Base-by-base conservation (phyloP, 768 basidiomycete species). In the Pleurotus pulmonarius region DNA sequence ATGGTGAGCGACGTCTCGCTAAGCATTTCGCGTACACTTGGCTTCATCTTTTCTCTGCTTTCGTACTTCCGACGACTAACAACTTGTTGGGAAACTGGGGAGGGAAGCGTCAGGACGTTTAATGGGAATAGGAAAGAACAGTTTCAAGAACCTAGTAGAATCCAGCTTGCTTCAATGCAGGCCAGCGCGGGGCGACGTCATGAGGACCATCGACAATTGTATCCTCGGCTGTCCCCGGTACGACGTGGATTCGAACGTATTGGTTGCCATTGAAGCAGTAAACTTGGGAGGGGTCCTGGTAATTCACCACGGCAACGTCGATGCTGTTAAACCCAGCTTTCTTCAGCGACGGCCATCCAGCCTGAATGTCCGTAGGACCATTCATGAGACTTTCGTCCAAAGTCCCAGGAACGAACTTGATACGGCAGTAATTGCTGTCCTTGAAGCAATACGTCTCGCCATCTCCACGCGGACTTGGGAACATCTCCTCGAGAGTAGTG, bases 381-480 rank as follows among this genome's bases (percentile, higher is more conserved):
- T 40, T 15, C 9, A 41, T 18, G 34, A 53, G 24, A 24, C 38
- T 41, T 22, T 41, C 51, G 3, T 53, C 51, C 22, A 20, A 8
- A 2, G 16, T 41, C 5, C 51, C 51, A 34, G 51, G 39, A n/a
- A 24, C 13, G n/a, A 53, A 39, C 18, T 40, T 41, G 13, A 53
- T 24, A 20, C 13, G 37, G 8, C 37, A 39, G 9, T 53, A 53
- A 16, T 53, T 22, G 20, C n/a, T n/a, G 18, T 41, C 51, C 22
- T 53, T 53, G 51, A 53, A 53, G 39, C 39, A n/a, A 38, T 53
- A 53, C 5, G 39, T 41, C 22, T 53, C 51, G 2, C 51, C 39
- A 15, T 39, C 39, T 12, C 51, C 51, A 12, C 38, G 24, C 12
- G 51, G 51, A 16, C 51, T 41, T 7, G 37, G 39, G 39, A 39